Conservation (phyloP, 2,329 filamentous ascomycete species). For the Niveomyces coronatus region DNA sequence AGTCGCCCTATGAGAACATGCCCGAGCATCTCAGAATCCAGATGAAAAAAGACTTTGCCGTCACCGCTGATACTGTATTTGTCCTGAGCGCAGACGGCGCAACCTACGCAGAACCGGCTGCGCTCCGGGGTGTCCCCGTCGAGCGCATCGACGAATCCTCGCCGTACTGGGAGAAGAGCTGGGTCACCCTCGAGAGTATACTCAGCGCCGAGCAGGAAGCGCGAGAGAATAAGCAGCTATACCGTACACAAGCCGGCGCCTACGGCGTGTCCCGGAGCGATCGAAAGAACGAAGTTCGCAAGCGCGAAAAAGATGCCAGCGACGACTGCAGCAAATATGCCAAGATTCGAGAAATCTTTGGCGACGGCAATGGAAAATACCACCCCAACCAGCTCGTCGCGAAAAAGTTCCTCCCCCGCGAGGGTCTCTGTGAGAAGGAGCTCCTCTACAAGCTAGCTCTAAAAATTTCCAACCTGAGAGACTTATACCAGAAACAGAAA, state of each 20-base stretch:
- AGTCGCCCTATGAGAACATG: not conserved
- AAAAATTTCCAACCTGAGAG: conserved; percentile 21
- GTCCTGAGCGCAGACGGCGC: conserved; percentile 14
- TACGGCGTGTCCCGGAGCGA: not conserved
- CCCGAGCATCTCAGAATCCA: not conserved
- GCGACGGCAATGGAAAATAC: conserved; percentile 14
- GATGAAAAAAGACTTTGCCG: not conserved
- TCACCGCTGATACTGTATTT: conserved; percentile 11
- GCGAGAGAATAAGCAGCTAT: conserved; percentile 12
- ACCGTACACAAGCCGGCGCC: not conserved
- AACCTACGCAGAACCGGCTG: conserved; percentile 16
- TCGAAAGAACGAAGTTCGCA: conserved; percentile 7
- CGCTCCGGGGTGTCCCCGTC: conserved; percentile 19
- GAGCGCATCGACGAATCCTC: conserved; percentile 18
- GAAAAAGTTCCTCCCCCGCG: conserved; percentile 20
- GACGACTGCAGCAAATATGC: conserved; percentile 24
- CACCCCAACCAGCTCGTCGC: conserved; percentile 29
- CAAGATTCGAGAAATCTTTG: conserved; percentile 26
- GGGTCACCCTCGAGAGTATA: conserved; percentile 21
- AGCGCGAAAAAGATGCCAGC: conserved; percentile 15
- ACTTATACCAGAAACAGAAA: conserved; percentile 15
- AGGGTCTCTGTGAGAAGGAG: conserved; percentile 24
- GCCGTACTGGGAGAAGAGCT: conserved; percentile 21
- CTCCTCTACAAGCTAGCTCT: conserved; percentile 25
- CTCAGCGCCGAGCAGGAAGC: conserved; percentile 18